phyloP scores from a whole-genome alignment of 179 eudicot species.

The Patellifolia procumbens region DNA sequence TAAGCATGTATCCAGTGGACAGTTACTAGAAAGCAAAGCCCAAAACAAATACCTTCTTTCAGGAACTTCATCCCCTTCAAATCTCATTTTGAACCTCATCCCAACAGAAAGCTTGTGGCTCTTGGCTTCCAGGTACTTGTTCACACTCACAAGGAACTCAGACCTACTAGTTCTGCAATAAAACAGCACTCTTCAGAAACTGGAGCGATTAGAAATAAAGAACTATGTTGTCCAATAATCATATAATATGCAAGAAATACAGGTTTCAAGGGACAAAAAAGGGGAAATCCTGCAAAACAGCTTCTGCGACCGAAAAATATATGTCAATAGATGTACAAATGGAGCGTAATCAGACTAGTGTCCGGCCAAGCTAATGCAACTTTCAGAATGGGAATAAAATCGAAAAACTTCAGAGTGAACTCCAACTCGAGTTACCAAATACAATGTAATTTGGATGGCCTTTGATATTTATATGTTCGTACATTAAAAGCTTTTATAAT shows the following conservation, averaged over 20 bases:
- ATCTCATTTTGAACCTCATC: constrained; percentile 91
- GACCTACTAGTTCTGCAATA: constrained; percentile 76
- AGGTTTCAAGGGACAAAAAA: background rate
- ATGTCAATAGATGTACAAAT: no score
- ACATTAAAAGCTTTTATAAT: no score
- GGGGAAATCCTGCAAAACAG: background rate
- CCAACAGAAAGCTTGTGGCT: constrained; percentile 77
- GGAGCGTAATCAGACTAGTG: no score
- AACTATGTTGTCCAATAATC: background rate
- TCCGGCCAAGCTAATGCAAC: background rate
- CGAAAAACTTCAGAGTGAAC: no score
- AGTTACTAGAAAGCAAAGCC: background rate
- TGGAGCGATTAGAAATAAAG: background rate
- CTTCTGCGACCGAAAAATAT: no score
- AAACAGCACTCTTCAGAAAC: constrained; percentile 1
- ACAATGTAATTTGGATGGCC: no score
- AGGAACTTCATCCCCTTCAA: constrained; percentile 92
- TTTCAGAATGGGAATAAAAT: no score
- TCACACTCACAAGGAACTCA: constrained; percentile 79
- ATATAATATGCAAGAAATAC: background rate
- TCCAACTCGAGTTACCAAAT: no score
- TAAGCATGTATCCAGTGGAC: constrained; percentile 2
- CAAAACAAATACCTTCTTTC: constrained; percentile 76
- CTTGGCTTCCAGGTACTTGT: constrained; percentile 85
- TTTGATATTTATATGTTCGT: no score